Percentiles rank a stretch among this genome's conserved stretches.
phyloP scores from a whole-genome alignment of 805 yeast genomes.

The Metschnikowia hibisci region DNA sequence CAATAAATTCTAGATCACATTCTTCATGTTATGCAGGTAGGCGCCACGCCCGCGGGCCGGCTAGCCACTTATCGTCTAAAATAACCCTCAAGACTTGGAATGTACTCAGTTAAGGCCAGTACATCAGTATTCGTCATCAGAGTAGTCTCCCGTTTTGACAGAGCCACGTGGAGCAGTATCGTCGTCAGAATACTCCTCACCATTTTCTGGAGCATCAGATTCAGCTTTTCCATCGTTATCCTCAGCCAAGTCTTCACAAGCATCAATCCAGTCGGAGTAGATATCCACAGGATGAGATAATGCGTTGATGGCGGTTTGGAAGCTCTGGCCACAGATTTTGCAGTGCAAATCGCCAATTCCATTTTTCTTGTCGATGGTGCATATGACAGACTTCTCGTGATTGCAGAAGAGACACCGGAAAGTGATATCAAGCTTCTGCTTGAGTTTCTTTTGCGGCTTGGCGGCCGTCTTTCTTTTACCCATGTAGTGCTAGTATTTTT shows the following conservation, averaged over 20 bases:
- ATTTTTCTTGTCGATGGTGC: constrained; percentile 81
- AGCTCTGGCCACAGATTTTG: constrained; percentile 90
- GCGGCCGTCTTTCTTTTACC: constrained; percentile 78
- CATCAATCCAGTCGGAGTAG: constrained; percentile 97
- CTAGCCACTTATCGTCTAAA: neutral
- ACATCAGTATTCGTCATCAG: constrained; percentile 28
- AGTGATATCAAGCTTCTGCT: constrained; percentile 72
- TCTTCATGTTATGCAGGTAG: neutral
- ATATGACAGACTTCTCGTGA: constrained; percentile 87
- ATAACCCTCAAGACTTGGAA: neutral
- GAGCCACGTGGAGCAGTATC: constrained; percentile 16
- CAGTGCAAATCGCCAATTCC: constrained; percentile 82
- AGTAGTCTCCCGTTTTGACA: constrained; percentile 21
- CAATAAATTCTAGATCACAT: neutral
- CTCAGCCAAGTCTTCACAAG: constrained; percentile 84
- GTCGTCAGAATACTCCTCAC: constrained; percentile 34
- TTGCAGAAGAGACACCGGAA: constrained; percentile 93
- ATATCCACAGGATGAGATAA: constrained; percentile 89
- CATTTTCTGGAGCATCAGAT: constrained; percentile 23
- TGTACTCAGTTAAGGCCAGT: neutral
- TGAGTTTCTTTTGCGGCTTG: constrained; percentile 74
- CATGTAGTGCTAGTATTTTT: constrained; percentile 27
- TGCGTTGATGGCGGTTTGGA: constrained; percentile 83
- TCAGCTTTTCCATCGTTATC: constrained; percentile 39
- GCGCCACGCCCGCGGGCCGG: too few relatives aligned